Evolutionary conservation across 1,139 yeast species (phyloP).

Genomic region (Hyphopichia wangnamkhiaoensis): DNA sequence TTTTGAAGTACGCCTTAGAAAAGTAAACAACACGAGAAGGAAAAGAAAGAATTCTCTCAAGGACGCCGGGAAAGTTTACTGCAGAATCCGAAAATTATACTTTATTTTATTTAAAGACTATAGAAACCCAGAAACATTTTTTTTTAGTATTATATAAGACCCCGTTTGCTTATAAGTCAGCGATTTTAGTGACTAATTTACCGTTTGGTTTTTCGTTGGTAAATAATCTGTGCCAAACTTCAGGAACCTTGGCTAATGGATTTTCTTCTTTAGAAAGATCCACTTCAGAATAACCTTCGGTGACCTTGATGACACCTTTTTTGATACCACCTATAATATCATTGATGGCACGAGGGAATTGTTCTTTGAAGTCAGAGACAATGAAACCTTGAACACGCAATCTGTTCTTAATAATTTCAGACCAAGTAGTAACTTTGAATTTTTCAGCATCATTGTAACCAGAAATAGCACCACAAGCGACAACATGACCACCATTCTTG

Average conservation of each 20-base stretch:
- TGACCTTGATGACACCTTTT: conserved; percentile 41
- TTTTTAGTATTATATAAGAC: too few relatives aligned
- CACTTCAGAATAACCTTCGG: conserved; percentile 23
- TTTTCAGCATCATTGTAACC: conserved; percentile 51
- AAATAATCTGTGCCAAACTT: conserved; percentile 31
- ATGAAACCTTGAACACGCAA: conserved; percentile 52
- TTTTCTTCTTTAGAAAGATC: conserved; percentile 24
- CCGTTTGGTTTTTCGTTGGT: conserved; percentile 33
- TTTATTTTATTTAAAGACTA: too few relatives aligned
- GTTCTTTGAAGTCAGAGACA: conserved; percentile 34
- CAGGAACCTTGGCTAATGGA: conserved; percentile 28
- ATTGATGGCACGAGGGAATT: conserved; percentile 37
- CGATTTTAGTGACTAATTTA: conserved; percentile 36
- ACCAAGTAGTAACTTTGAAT: conserved; percentile 37
- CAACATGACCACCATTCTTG: conserved; percentile 44
- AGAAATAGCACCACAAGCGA: conserved; percentile 66
- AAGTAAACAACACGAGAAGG: too few relatives aligned
- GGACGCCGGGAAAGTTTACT: too few relatives aligned
- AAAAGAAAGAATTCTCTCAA: too few relatives aligned
- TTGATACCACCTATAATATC: conserved; percentile 34
- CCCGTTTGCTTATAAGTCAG: too few relatives aligned
- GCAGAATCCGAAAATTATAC: too few relatives aligned
- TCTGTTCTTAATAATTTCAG: conserved; percentile 46
- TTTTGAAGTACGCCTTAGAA: too few relatives aligned
- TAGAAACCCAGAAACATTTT: too few relatives aligned